Base-by-base conservation (phyloP, 495 filamentous ascomycete species). In the Penicillium maclennaniae region DNA sequence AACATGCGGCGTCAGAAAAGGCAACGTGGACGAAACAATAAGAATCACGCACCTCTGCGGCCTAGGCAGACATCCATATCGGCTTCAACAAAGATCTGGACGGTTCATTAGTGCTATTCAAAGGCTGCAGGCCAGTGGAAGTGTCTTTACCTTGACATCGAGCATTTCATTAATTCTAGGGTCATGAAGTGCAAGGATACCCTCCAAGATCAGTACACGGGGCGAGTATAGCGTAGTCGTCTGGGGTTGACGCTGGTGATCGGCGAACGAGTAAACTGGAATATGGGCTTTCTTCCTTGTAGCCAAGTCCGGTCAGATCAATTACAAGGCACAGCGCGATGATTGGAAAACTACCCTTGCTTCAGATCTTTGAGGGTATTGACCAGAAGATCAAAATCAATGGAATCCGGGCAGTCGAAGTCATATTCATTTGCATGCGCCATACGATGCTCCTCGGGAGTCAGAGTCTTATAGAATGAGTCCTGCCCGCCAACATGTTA, bases 11-110 rank as follows among this genome's bases (percentile, higher is more conserved):
- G 25, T 55, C 27, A 49, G 47, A 21, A 27, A 52, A 36, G 15
- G 17, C 17, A 2, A 0, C 20, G 21, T 34, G 5, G 25, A 14
- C 2, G n/a, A 17, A 31, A 10, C n/a, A n/a, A 6, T n/a, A 27
- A 20, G 19, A 23, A 15, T 46, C 37, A 75, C 84, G 58, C 76
- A 96, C 92, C 82, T 85, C 93, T 82, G 72, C 93, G 82, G 37
- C 91, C 92, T 39, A 98, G 78, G 60, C 93, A 98, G 15, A 92
- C 86, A 67, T 98, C 93, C 61, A 88, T 85, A 69, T 98, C 93
- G 7, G 91, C 95, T 70, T 98, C 93, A 49, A 91, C 91, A 64
- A 96, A 98, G 20, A 98, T 96, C 85, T 77, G 8, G 14, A 34
- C 9, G 14, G 14, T 14, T 25, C 0, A 44, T n/a, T 27, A 39